Evolutionary conservation across 352 stramenopile genomes (phyloP).

Genomic region (Peronospora destructor): DNA sequence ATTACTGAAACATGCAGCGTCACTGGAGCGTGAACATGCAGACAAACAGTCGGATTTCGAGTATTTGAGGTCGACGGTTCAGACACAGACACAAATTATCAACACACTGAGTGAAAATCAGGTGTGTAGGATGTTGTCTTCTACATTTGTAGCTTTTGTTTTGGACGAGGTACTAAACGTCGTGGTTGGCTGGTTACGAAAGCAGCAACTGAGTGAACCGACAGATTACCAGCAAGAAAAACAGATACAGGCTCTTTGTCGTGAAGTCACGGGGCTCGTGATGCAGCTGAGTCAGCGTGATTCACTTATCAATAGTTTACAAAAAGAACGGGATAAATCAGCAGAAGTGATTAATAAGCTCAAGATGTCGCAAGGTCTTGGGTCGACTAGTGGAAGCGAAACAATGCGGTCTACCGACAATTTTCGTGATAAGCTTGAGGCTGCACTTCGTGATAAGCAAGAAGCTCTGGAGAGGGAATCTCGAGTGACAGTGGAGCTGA

Average conservation of each 20-base stretch:
- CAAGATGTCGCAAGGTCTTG: constrained; percentile 27
- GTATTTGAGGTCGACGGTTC: constrained; percentile 39
- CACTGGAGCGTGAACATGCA: constrained; percentile 34
- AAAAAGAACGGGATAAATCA: constrained; percentile 43
- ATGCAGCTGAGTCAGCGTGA: constrained; percentile 53
- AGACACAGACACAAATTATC: constrained; percentile 52
- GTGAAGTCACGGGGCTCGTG: constrained; percentile 47
- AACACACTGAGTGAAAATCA: constrained; percentile 39
- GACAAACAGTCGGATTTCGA: constrained; percentile 42
- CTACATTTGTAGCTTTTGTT: neutral
- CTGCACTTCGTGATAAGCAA: constrained; percentile 25
- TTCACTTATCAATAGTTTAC: constrained; percentile 47
- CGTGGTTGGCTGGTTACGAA: neutral
- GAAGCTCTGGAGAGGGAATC: constrained; percentile 22
- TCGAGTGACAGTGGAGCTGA: constrained; percentile 21
- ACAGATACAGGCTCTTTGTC: constrained; percentile 48
- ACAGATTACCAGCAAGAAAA: constrained; percentile 39
- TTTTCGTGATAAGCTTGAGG: constrained; percentile 27
- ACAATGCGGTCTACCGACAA: constrained; percentile 18
- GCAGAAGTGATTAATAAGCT: constrained; percentile 38
- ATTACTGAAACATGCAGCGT: constrained; percentile 37
- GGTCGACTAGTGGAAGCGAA: constrained; percentile 25
- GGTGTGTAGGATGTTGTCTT: constrained; percentile 17
- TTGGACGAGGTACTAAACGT: constrained; percentile 4
- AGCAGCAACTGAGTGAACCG: constrained; percentile 26